phyloP scores from a whole-genome alignment of 2,329 filamentous ascomycete genomes.

The Echinosphaeria canescens region DNA sequence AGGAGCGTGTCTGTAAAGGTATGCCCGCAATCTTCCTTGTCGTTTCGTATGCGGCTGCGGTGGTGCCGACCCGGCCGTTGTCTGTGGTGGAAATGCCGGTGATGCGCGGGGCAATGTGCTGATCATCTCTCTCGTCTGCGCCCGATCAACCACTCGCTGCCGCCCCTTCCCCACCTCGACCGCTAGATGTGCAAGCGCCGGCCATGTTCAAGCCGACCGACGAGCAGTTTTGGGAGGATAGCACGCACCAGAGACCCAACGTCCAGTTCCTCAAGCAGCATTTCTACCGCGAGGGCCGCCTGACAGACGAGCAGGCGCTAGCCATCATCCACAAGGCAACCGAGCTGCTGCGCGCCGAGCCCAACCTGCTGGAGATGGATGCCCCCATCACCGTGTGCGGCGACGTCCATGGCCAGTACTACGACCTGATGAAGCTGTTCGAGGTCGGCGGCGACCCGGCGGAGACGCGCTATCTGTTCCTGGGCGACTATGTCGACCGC shows the following conservation, averaged over 20 bases:
- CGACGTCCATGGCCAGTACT: slow-evolving; percentile 97
- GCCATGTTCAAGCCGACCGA: slow-evolving; percentile 83
- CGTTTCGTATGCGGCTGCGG: slow-evolving; percentile 1
- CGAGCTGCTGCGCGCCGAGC: slow-evolving; percentile 71
- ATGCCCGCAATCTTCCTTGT: slow-evolving; percentile 9
- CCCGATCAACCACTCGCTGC: too few species aligned
- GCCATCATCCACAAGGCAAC: slow-evolving; percentile 85
- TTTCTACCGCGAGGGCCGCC: slow-evolving; percentile 89
- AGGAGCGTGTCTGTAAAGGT: slow-evolving; percentile 98
- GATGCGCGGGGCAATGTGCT: too few species aligned
- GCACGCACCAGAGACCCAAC: slow-evolving; percentile 73
- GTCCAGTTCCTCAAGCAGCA: slow-evolving; percentile 93
- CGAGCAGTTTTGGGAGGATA: slow-evolving; percentile 83
- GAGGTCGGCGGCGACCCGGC: slow-evolving; percentile 94
- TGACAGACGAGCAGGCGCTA: slow-evolving; percentile 93
- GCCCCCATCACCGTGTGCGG: slow-evolving; percentile 97
- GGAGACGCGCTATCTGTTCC: slow-evolving; percentile 89
- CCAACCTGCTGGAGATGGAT: slow-evolving; percentile 97
- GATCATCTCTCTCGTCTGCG: too few species aligned
- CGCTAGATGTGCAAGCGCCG: slow-evolving; percentile 82
- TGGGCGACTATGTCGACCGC: slow-evolving; percentile 94
- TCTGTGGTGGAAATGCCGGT: too few species aligned
- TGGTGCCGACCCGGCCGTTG: too few species aligned
- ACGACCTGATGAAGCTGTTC: slow-evolving; percentile 98
- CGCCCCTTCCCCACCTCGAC: slow-evolving; percentile 2